Conservation (phyloP, 768 basidiomycete species). For the Glaciozyma antarctica region DNA sequence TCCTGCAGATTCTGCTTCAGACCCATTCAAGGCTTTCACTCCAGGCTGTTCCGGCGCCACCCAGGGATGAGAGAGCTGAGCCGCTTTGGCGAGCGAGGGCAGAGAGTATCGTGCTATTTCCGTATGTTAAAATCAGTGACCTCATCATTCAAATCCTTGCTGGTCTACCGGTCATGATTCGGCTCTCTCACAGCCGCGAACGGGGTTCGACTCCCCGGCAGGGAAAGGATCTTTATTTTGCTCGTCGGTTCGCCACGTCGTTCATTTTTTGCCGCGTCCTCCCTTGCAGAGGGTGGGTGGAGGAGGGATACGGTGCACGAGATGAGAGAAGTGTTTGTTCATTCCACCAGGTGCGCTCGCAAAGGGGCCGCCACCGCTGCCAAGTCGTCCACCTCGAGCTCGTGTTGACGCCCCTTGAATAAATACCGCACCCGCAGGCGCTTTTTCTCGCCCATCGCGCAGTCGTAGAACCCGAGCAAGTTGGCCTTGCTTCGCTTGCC, state of each 20-base stretch:
- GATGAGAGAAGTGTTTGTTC: too few relatives aligned
- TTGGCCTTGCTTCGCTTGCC: conserved; percentile 63
- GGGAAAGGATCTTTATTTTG: conserved; percentile 8
- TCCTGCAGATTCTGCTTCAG: too few relatives aligned
- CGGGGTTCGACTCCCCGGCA: conserved; percentile 22
- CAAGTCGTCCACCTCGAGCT: conserved; percentile 62
- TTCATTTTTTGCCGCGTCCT: too few relatives aligned
- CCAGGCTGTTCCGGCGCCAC: too few relatives aligned
- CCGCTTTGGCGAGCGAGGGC: too few relatives aligned
- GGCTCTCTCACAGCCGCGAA: conserved; percentile 23
- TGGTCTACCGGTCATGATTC: conserved; percentile 23
- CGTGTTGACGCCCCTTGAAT: conserved; percentile 64
- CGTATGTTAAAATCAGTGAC: too few relatives aligned
- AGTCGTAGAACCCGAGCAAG: conserved; percentile 82
- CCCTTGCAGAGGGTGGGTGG: too few relatives aligned
- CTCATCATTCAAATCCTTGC: not conserved
- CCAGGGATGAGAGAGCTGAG: too few relatives aligned
- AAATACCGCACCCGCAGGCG: conserved; percentile 61
- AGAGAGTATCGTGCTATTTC: too few relatives aligned
- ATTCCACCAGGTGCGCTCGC: conserved; percentile 8
- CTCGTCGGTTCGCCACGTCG: too few relatives aligned
- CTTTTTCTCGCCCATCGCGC: conserved; percentile 64
- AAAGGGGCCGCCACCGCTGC: conserved; percentile 61
- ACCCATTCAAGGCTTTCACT: too few relatives aligned
- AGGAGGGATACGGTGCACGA: too few relatives aligned